A percentile compares a stretch with the other conserved stretches of the same genome.
Evolutionary conservation across 495 filamentous ascomycete species (phyloP).

Genomic region (Neurospora cerealis): DNA sequence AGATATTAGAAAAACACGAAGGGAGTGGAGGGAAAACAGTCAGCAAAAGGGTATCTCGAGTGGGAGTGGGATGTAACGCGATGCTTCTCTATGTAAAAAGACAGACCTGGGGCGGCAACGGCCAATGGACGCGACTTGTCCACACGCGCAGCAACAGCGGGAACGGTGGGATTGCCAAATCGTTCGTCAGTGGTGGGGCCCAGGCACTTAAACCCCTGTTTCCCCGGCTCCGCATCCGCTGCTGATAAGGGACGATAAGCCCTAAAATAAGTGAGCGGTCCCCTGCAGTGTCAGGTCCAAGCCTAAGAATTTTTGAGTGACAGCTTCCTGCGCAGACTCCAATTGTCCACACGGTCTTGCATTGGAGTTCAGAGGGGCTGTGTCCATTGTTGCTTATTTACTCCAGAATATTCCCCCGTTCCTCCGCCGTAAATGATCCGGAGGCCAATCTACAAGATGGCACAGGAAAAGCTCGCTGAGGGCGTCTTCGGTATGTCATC

Average conservation of each 20-base stretch:
- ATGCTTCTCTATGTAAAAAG: neutral
- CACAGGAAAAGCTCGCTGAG: conserved; percentile 52
- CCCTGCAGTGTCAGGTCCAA: neutral
- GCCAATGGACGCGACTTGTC: neutral
- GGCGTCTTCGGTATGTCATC: conserved; percentile 57
- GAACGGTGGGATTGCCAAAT: neutral
- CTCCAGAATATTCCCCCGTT: neutral
- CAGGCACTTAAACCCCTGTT: neutral
- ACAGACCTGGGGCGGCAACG: neutral
- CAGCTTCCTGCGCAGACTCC: neutral
- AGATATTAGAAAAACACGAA: neutral
- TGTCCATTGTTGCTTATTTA: neutral
- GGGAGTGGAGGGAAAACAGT: neutral
- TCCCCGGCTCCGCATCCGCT: neutral
- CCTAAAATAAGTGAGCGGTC: neutral
- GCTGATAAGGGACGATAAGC: neutral
- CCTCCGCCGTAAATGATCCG: conserved; percentile 15
- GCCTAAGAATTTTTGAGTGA: neutral
- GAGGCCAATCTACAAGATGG: conserved; percentile 35
- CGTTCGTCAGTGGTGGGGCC: neutral
- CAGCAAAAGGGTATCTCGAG: neutral
- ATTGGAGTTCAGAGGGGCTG: neutral
- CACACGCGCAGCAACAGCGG: neutral
- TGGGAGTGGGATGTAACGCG: neutral
- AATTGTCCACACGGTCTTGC: neutral